Base-by-base conservation (phyloP, 176 grass and related monocot genomes). In the Elaeis guineensis region DNA sequence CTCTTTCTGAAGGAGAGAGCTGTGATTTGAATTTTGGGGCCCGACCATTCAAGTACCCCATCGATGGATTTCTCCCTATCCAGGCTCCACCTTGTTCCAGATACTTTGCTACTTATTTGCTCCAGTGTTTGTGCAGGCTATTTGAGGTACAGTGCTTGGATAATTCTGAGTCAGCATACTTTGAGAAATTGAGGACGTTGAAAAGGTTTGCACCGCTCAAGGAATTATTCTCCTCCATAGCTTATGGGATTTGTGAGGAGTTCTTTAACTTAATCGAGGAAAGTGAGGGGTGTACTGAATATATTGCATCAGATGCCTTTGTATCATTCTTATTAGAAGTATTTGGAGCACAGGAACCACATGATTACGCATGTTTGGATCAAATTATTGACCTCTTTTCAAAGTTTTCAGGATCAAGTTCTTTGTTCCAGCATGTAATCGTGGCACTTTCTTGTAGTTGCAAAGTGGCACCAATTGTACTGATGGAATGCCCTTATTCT, bases 11-110 rank as follows among this genome's bases (percentile, higher is more conserved):
- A 62, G 89, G 89, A 25, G 89, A 93, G 52, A 59, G 83, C 35
- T 93, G 89, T 49, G 67, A 81, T 81, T 73, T 93, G 51, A 93
- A 93, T 59, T 93, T 93, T 54, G 89, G 89, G 5, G 83, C 89
- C 17, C 77, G 71, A 68, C 89, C 83, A 58, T 87, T 93, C 62
- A 77, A 73, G 59, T 87, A 84, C 60, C 89, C 89, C 11, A 62
- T 87, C 48, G 59, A 87, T 62, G 89, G 84, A n/a, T 93, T 87
- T 52, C 49, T 79, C 52, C 84, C 89, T 52, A 72, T 93, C 57
- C 74, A 93, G 61, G 70, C 57, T 50, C 80, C 89, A 19, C 89
- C 83, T 68, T 17, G 21, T 58, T 78, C 62, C 66, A 72, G 61
- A 67, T 56, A 53, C 8, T 84, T 78, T 63, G 57, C 51, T 44